Evolutionary conservation across 2,329 filamentous ascomycete species (phyloP), one percentile per base, ranked within the genome.

Genomic region (Colletotrichum kahawae): DNA sequence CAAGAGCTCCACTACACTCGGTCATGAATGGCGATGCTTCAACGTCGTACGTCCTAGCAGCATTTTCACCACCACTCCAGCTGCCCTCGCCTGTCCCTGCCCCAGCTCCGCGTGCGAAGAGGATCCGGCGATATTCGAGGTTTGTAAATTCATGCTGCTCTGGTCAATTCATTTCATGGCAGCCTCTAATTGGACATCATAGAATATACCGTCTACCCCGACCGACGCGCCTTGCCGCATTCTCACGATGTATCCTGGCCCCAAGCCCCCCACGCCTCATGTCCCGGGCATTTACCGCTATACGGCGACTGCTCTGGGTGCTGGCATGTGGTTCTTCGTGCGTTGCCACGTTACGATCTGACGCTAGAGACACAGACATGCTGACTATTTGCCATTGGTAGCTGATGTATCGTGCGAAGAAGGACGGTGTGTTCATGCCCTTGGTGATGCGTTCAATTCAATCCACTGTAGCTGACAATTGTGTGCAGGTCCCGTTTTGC

Each of bases 321-420:
- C 97, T 70, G 95, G 94, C 87, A 99, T 98, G 97, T 99, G 97
- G 97, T 98, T 99, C 88, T 99, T 97, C 85, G 96, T 98, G 91
- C 83, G 94, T 88, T 71, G 9, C 21, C 43, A n/a, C 16, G 5
- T 14, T 10, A 16, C 24, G 31, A n/a, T n/a, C 18, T 38, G 27
- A 24, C 33, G 33, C 68, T 27, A 13, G 33, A 70, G 65, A 21
- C 24, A n/a, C 24, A 34, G 33, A 43, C 24, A 77, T 79, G 71
- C 79, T 62, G 70, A 36, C 54, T 34, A 64, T 43, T 74, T 80
- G 66, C 78, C 71, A 57, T 54, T 66, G 34, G 68, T 81, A 98
- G 96, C 87, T 98, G 83, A 95, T 98, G 93, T 98, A 98, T 88
- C 92, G 97, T 82, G 95, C 95, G 81, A 98, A 96, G 92, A 94